Base-by-base conservation (phyloP, 495 filamentous ascomycete genomes). In the Podospora appendiculata region DNA sequence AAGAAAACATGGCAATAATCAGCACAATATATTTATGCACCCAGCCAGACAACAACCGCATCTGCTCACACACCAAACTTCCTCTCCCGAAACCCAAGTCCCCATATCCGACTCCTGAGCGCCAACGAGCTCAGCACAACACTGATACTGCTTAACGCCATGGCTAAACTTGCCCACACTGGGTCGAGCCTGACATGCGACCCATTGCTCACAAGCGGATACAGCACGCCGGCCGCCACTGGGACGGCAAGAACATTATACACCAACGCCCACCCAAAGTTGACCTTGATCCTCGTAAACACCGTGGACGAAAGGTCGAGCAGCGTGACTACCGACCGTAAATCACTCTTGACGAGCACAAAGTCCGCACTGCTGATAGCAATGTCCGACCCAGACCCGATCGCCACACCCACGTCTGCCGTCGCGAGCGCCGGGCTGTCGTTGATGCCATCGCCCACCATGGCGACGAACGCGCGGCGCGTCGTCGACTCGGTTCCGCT, bases 361-460 rank as follows among this genome's bases (percentile, higher is more conserved):
- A 96, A 95, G 45, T 84, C 83, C 0, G 90, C 84, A 9, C 85
- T 85, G 45, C 81, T 81, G 62, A 95, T 85, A 25, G 90, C 90
- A 8, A 95, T 83, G 58, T 96, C 90, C 0, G 84, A 86, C 32
- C 90, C 90, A 1, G 84, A 87, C 6, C 86, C 86, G 61, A 95
- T 84, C 14, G 90, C 87, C 47, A 95, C 85, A 47, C 87, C 88
- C 0, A 95, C 84, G 59, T 93, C 87, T 17, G 90, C 87, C 16
- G 78, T 79, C 6, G 86, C 79, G 32, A 95, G 79, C 12, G 90
- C 89, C 2, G 90, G 88, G 4, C 87, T 81, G 64, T 95, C 90
- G 65, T 96, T 96, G 65, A 94, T 86, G 49, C 90, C 90, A 61
- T 96, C 90, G 17, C 90, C 90, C 3, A 92, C 73, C 74, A 77